phyloP scores from a whole-genome alignment of 805 yeast species.

The Starmerella floricola region DNA sequence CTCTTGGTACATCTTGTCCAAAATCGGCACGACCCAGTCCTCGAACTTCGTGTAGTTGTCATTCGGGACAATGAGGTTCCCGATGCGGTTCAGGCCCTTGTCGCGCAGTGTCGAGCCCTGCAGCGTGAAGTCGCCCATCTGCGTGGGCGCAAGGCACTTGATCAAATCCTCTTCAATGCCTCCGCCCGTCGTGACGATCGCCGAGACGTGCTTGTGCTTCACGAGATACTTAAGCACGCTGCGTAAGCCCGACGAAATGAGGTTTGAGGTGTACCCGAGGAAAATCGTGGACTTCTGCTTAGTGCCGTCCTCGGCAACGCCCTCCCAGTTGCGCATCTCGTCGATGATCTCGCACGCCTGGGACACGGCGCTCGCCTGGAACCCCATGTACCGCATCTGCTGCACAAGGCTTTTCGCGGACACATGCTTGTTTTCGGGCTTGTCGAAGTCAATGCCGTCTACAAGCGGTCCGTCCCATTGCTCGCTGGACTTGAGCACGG shows the following conservation, averaged over 20 bases:
- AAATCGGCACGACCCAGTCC: constrained; percentile 95
- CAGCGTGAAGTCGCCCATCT: constrained; percentile 77
- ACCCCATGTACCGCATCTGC: constrained; percentile 91
- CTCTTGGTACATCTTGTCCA: constrained; percentile 78
- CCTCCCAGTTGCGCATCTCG: constrained; percentile 90
- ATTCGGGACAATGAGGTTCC: constrained; percentile 91
- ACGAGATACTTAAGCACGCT: constrained; percentile 81
- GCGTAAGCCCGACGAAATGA: constrained; percentile 88
- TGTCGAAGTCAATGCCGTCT: constrained; percentile 79
- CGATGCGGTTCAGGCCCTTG: constrained; percentile 95
- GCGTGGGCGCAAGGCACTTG: constrained; percentile 93
- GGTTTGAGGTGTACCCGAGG: constrained; percentile 91
- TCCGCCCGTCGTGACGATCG: constrained; percentile 94
- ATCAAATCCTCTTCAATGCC: constrained; percentile 96
- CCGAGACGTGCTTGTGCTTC: constrained; percentile 88
- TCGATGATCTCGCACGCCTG: constrained; percentile 86
- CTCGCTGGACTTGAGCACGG: constrained; percentile 75
- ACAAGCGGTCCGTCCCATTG: constrained; percentile 71
- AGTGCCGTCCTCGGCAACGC: constrained; percentile 48
- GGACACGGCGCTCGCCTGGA: constrained; percentile 81
- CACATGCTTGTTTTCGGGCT: constrained; percentile 62
- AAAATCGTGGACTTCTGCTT: constrained; percentile 78
- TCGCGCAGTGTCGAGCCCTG: constrained; percentile 76
- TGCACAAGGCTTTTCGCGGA: constrained; percentile 64
- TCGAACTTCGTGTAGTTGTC: constrained; percentile 96